These are phyloP conservation scores for Plasmodium berghei DNA, from an alignment of 169 alveolate species.

Conservation along the genomic window DNA sequence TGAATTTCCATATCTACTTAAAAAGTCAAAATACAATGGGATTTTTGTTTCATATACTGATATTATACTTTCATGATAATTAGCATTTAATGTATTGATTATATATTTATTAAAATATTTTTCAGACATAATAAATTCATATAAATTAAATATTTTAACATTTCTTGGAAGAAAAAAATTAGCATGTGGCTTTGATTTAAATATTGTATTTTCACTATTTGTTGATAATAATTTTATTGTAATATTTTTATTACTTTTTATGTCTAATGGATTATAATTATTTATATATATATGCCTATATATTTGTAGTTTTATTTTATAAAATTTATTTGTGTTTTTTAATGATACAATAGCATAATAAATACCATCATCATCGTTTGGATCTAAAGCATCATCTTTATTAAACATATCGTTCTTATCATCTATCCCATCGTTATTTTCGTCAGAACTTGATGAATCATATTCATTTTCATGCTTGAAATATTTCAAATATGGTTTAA, in stretches of 20 bases:
- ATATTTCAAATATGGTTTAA: slow-evolving; percentile 56
- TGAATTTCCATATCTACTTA: slow-evolving; percentile 74
- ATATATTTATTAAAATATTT: slow-evolving; percentile 77
- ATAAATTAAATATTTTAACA: slow-evolving; percentile 72
- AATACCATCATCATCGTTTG: slow-evolving; percentile 78
- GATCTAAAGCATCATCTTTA: slow-evolving; percentile 68
- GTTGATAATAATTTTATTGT: slow-evolving; percentile 80
- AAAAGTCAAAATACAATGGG: slow-evolving; percentile 62
- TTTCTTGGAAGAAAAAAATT: slow-evolving; percentile 76
- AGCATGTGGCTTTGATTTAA: slow-evolving; percentile 76
- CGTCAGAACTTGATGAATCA: slow-evolving; percentile 55
- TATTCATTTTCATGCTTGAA: slow-evolving; percentile 53
- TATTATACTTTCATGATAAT: slow-evolving; percentile 74
- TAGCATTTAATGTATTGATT: slow-evolving; percentile 79
- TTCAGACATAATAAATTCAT: slow-evolving; percentile 78
- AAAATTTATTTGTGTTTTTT: slow-evolving; percentile 76
- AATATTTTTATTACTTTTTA: slow-evolving; percentile 74
- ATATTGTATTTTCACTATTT: slow-evolving; percentile 56
- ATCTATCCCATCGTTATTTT: slow-evolving; percentile 61
- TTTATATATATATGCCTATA: slow-evolving; percentile 60
- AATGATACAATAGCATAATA: slow-evolving; percentile 68
- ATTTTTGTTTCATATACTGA: slow-evolving; percentile 71
- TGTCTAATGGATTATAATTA: slow-evolving; percentile 71
- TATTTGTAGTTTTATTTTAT: slow-evolving; percentile 69
- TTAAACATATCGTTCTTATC: slow-evolving; percentile 74